These are phyloP conservation scores for Thraustochytrium striatum DNA, from an alignment of 352 stramenopile species.

Conservation along the genomic window DNA sequence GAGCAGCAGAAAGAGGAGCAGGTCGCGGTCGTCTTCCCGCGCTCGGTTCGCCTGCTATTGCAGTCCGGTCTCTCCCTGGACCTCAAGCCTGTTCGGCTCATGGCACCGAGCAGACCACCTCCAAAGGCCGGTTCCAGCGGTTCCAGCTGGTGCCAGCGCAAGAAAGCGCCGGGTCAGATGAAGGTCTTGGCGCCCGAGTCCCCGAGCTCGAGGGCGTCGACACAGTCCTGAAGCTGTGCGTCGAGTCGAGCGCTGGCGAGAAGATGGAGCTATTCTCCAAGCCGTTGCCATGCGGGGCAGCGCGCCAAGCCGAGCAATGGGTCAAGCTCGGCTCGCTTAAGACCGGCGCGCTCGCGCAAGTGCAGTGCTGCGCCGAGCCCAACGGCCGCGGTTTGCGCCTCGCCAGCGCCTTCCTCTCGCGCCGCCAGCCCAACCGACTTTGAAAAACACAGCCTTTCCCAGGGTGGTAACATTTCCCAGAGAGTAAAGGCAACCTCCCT, in stretches of 20 bases:
- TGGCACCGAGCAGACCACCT: conserved; percentile 22
- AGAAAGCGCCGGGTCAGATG: neutral
- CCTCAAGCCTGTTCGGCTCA: neutral
- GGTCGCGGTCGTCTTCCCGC: neutral
- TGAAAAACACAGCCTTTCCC: neutral
- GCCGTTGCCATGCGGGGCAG: neutral
- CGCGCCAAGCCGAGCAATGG: neutral
- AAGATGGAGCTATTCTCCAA: conserved; percentile 21
- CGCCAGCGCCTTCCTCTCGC: conserved; percentile 1
- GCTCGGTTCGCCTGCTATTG: neutral
- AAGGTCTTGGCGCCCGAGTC: neutral
- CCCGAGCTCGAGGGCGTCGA: neutral
- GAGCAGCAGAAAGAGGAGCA: neutral
- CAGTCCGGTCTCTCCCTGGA: neutral
- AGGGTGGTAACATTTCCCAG: neutral
- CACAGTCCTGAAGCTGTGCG: conserved; percentile 33
- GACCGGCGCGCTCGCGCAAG: conserved; percentile 4
- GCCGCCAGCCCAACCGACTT: neutral
- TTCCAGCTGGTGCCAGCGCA: conserved; percentile 9
- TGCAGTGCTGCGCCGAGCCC: neutral
- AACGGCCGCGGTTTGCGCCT: neutral
- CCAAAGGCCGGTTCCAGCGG: conserved; percentile 21
- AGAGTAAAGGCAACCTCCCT: too few relatives aligned
- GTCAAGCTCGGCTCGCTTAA: conserved; percentile 26
- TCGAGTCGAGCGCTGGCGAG: neutral